phyloP scores from a whole-genome alignment of 1,139 yeast genomes.

The Blastobotrys buckinghamii region DNA sequence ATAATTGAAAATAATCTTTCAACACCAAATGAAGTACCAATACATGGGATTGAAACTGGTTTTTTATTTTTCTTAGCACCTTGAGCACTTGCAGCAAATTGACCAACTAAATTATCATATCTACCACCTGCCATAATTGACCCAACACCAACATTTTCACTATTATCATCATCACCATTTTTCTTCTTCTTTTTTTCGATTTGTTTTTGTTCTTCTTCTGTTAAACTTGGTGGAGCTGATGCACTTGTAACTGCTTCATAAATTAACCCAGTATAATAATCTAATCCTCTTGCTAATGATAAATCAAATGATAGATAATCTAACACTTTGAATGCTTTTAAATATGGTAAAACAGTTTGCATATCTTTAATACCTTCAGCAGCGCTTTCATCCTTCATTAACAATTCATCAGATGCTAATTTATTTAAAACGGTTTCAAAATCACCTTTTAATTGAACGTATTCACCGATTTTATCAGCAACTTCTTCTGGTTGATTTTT shows the following conservation, averaged over 20 bases:
- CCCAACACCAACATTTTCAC: constrained; percentile 96
- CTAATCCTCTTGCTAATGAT: constrained; percentile 94
- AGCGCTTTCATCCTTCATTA: constrained; percentile 64
- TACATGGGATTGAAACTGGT: constrained; percentile 83
- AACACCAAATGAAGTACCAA: constrained; percentile 94
- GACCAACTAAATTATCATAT: constrained; percentile 91
- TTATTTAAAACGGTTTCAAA: constrained; percentile 58
- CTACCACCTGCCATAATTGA: constrained; percentile 99
- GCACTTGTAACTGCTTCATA: constrained; percentile 94
- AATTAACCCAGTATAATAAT: constrained; percentile 93
- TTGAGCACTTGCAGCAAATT: constrained; percentile 65
- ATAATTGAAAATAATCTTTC: constrained; percentile 89
- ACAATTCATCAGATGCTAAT: constrained; percentile 51
- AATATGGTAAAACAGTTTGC: constrained; percentile 64
- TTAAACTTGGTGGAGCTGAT: constrained; percentile 81
- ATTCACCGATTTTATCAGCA: constrained; percentile 88
- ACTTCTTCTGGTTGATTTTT: constrained; percentile 86
- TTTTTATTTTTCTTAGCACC: constrained; percentile 62
- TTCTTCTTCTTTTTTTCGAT: constrained; percentile 31
- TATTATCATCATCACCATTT: constrained; percentile 72
- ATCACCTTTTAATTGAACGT: constrained; percentile 77
- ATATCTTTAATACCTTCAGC: constrained; percentile 78
- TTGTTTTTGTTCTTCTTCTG: constrained; percentile 39
- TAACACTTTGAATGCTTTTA: constrained; percentile 65
- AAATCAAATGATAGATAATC: constrained; percentile 72